Conservation (phyloP, 31 red algal genomes). For the Porphyra umbilicalis region DNA sequence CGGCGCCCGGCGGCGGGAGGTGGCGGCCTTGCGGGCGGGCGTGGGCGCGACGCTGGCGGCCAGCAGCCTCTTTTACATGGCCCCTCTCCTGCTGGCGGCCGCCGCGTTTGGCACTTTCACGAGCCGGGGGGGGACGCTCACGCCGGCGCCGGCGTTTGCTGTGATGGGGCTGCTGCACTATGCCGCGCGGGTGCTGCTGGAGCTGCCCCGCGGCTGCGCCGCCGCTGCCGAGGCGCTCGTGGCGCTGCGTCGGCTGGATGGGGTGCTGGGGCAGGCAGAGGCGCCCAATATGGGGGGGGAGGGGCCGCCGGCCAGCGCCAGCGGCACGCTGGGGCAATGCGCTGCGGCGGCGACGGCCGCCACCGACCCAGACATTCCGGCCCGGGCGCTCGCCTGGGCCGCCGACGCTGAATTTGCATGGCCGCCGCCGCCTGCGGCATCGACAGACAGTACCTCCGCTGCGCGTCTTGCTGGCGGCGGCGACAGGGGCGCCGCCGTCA, state of each 20-base stretch:
- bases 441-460: too few species aligned
- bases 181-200: conserved; percentile 33
- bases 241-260: conserved; percentile 11
- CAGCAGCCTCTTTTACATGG: conserved; percentile 14
- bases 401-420: neutral
- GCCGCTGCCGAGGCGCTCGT: conserved; percentile 29
- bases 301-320: neutral
- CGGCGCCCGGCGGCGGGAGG: conserved; percentile 2
- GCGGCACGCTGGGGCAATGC: too few species aligned
- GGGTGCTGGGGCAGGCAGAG: conserved; percentile 31
- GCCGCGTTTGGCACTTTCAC: conserved; percentile 29
- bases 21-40: conserved; percentile 10
- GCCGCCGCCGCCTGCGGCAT: too few species aligned
- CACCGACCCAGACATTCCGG: too few species aligned
- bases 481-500: too few species aligned
- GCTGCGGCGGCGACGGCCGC: neutral
- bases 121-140: conserved; percentile 28
- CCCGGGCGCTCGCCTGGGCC: neutral
- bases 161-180: conserved; percentile 50
- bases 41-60: conserved; percentile 12
- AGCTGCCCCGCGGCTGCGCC: conserved; percentile 43
- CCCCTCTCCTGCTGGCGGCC: conserved; percentile 20
- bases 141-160: conserved; percentile 47
- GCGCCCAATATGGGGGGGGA: too few species aligned
- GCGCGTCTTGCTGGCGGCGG: too few species aligned